phyloP scores from a whole-genome alignment of 495 filamentous ascomycete species.

The Xylaria cubensis region DNA sequence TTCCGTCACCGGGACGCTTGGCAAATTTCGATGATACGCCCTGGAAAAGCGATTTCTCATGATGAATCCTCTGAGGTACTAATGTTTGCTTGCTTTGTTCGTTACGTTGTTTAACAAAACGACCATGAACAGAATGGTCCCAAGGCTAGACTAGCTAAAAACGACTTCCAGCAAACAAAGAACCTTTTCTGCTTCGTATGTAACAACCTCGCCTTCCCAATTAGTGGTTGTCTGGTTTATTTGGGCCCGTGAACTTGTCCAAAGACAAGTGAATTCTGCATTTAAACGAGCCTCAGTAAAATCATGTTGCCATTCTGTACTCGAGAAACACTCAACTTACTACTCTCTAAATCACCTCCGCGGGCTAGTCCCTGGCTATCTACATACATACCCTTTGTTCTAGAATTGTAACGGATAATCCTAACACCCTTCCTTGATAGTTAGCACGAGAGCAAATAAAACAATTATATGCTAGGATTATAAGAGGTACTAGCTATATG shows the following conservation, averaged over 20 bases:
- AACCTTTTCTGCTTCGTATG: not conserved
- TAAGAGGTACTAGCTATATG: no score
- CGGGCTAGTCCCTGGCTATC: no score
- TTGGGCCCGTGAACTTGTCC: not conserved
- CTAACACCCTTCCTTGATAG: no score
- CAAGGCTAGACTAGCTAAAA: conserved; percentile 8
- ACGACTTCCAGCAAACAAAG: not conserved
- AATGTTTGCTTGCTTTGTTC: not conserved
- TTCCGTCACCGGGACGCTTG: not conserved
- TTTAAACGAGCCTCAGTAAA: not conserved
- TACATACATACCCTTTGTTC: no score
- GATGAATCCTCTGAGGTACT: not conserved
- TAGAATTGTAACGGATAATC: no score
- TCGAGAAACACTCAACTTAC: not conserved
- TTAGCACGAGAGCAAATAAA: no score
- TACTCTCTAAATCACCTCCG: not conserved
- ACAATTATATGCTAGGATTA: not conserved
- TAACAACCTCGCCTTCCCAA: not conserved
- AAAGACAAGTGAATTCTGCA: not conserved
- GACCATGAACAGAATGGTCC: not conserved
- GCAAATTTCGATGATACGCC: not conserved
- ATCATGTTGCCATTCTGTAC: not conserved
- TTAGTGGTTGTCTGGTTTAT: not conserved
- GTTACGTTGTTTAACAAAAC: not conserved
- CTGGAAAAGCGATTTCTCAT: no score